A percentile compares a stretch with the other conserved stretches of the same genome.
These are phyloP conservation scores for Fagopyrum esculentum DNA, from an alignment of 148 eudicot genomes.

Conservation along the genomic window DNA sequence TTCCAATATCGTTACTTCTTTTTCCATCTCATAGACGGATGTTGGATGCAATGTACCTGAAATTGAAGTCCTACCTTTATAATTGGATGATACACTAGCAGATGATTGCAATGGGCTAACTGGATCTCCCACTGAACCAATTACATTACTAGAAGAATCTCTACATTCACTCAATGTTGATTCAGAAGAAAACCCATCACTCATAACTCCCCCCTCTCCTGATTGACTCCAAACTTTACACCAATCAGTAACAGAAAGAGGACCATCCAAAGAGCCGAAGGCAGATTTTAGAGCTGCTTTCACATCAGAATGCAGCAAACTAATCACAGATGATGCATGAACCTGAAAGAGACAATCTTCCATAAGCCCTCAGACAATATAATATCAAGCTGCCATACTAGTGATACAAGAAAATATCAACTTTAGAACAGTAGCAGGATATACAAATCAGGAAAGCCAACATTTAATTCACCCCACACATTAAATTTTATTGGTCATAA, in stretches of 20 bases:
- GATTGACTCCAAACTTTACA: slow-evolving; percentile 75
- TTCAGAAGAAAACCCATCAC: slow-evolving; percentile 77
- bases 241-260: slow-evolving; percentile 82
- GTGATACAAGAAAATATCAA: slow-evolving; percentile 1
- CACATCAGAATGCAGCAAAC: slow-evolving; percentile 79
- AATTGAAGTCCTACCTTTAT: slow-evolving; percentile 45
- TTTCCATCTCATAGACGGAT: neutral
- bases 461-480: neutral
- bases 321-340: slow-evolving; percentile 75
- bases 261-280: slow-evolving; percentile 81
- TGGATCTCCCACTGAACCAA: slow-evolving; percentile 54
- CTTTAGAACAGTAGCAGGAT: neutral
- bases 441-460: neutral
- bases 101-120: slow-evolving; percentile 69
- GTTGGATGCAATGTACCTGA: neutral
- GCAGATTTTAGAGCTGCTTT: slow-evolving; percentile 80
- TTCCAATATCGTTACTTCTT: neutral
- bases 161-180: slow-evolving; percentile 65
- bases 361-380: neutral
- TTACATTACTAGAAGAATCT: slow-evolving; percentile 55
- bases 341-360: slow-evolving; percentile 47
- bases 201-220: slow-evolving; percentile 42
- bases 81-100: slow-evolving; percentile 46
- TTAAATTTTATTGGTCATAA: slow-evolving; percentile 2
- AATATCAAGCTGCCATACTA: neutral